Conservation (phyloP, 2,329 filamentous ascomycete species). For the Exutisphaerella laricina region DNA sequence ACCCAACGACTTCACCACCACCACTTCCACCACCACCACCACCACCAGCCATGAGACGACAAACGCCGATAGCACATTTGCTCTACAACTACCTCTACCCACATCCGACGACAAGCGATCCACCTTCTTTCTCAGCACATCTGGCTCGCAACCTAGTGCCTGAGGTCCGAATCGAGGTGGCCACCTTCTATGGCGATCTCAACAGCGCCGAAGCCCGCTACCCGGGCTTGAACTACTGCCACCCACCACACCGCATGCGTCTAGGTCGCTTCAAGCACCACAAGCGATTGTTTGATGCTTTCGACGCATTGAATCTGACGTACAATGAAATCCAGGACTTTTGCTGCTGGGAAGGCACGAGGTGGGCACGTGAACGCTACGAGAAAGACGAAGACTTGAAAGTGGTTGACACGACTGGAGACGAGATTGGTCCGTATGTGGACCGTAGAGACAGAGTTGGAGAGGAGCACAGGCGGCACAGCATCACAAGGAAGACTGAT, state of each 20-base stretch:
- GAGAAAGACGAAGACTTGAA: slow-evolving; percentile 66
- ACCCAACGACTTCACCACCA: no score
- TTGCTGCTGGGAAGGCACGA: slow-evolving; percentile 78
- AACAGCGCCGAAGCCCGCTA: slow-evolving; percentile 77
- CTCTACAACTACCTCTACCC: slow-evolving; percentile 71
- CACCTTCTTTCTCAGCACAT: slow-evolving; percentile 64
- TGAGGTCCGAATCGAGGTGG: slow-evolving; percentile 73
- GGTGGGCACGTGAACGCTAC: slow-evolving; percentile 75
- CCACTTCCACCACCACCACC: not conserved
- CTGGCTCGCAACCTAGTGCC: slow-evolving; percentile 66
- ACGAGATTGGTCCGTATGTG: slow-evolving; percentile 61
- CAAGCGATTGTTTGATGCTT: slow-evolving; percentile 67
- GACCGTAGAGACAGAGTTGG: slow-evolving; percentile 23
- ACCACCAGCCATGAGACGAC: slow-evolving; percentile 59
- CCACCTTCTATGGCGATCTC: slow-evolving; percentile 72
- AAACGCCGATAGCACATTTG: slow-evolving; percentile 61
- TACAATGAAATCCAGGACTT: slow-evolving; percentile 63
- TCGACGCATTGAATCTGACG: slow-evolving; percentile 65
- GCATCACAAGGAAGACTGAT: slow-evolving; percentile 32
- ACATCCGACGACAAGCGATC: slow-evolving; percentile 60
- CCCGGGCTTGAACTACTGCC: slow-evolving; percentile 71
- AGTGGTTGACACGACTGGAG: slow-evolving; percentile 66
- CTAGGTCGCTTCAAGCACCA: slow-evolving; percentile 73
- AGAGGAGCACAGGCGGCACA: slow-evolving; percentile 22
- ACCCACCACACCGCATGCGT: slow-evolving; percentile 68